A percentile compares a stretch with the other conserved stretches of the same genome.
phyloP scores from a whole-genome alignment of 768 basidiomycete species.

The Termitomyces sp. region DNA sequence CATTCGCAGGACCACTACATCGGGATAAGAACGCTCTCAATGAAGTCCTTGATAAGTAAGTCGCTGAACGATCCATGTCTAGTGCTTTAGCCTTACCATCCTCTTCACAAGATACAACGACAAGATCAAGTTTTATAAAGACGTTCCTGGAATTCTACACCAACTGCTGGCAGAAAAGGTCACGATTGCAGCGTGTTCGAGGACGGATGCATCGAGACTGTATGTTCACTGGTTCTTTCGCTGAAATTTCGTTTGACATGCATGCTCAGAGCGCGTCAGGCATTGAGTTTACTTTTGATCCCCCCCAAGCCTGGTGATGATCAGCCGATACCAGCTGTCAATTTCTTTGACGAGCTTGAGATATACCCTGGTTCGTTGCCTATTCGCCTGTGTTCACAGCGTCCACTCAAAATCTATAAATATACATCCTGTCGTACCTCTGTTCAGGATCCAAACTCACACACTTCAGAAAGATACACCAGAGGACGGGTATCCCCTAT shows the following conservation, averaged over 20 bases:
- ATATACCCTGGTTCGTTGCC: conserved; percentile 61
- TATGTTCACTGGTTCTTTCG: conserved; percentile 31
- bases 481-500: conserved; percentile 73
- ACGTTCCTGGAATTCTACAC: conserved; percentile 74
- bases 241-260: background rate
- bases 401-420: background rate
- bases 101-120: conserved; percentile 43
- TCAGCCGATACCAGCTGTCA: conserved; percentile 42
- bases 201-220: conserved; percentile 68
- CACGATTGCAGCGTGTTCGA: conserved; percentile 68
- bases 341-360: conserved; percentile 68
- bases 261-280: conserved; percentile 64
- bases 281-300: conserved; percentile 60
- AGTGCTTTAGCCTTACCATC: background rate
- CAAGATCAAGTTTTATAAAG: conserved; percentile 66
- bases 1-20: conserved; percentile 46
- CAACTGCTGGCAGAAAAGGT: conserved; percentile 46
- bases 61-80: background rate
- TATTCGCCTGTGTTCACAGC: background rate
- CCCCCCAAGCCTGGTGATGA: conserved; percentile 30
- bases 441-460: conserved; percentile 68
- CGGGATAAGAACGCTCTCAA: conserved; percentile 42
- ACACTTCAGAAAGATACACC: conserved; percentile 75
- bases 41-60: conserved; percentile 48
- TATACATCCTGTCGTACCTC: background rate